Base-by-base conservation (phyloP, 495 filamentous ascomycete genomes). In the Podospora appendiculata region DNA sequence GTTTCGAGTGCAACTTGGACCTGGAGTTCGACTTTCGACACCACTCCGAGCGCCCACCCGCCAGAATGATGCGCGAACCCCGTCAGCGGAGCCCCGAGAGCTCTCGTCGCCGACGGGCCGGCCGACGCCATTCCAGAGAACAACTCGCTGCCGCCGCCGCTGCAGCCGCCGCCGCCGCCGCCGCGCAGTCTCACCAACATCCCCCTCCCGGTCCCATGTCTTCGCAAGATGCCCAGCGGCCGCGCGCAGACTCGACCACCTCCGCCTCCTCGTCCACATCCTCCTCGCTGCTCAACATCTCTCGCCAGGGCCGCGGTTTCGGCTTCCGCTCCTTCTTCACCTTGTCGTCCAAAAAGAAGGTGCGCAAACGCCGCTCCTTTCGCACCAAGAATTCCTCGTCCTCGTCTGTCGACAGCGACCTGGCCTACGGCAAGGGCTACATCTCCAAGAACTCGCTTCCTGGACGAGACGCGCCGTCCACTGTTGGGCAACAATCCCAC, bases 341-440 rank as follows among this genome's bases (percentile, higher is more conserved):
- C 39, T 56, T 59, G 10, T 58, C 63, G 32, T 59, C 61, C 49
- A 66, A 56, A 44, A 70, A 73, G 60, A 71, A 68, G 57, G 72
- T 75, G 34, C 72, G 70, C 45, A 68, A 63, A 47, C 66, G 70
- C 35, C 64, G 74, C 32, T 67, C 64, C 3, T 64, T 79, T 16
- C 68, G 65, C 45, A 62, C 56, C 33, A 72, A 70, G 36, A 80
- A 79, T 58, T 69, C 64, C 17, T 77, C 73, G 14, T 71, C 70
- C 5, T 75, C 71, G 6, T 74, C 73, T 4, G 64, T 79, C 39
- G 70, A 77, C 46, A 73, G 70, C 41, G 77, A 80, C 47, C 57
- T 81, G 41, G 78, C 77, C 18, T 81, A 81, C 53, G 78, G 78
- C 35, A 70, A 64, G 14, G 78, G 77, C 8, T 81, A 77, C 54